phyloP scores from a whole-genome alignment of 2,329 filamentous ascomycete genomes.

The Fusarium algeriense region DNA sequence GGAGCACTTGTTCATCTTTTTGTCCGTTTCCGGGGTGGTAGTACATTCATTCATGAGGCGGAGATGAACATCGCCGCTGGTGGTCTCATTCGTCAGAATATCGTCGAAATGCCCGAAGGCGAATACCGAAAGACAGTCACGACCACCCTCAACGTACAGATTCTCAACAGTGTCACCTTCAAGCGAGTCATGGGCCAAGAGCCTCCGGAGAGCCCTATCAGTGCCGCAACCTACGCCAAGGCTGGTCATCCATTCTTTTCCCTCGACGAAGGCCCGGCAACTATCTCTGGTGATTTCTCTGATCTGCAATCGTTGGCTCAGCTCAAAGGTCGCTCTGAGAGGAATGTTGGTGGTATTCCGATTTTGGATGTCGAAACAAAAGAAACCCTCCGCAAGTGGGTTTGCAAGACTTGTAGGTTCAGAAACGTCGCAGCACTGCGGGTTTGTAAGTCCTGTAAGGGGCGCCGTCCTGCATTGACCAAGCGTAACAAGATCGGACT shows the following conservation, averaged over 20 bases:
- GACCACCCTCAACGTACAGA: background rate
- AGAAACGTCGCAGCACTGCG: background rate
- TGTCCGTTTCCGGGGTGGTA: background rate
- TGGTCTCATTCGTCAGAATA: slow-evolving; percentile 6
- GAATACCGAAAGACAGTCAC: background rate
- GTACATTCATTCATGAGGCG: background rate
- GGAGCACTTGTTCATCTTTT: rapidly evolving
- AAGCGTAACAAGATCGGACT: background rate
- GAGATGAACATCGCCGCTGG: slow-evolving; percentile 12
- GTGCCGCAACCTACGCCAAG: background rate
- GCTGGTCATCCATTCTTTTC: background rate
- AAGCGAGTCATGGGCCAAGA: background rate
- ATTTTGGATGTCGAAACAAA: background rate
- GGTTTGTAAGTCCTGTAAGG: background rate
- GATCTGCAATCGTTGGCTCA: background rate
- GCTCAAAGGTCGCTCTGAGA: background rate
- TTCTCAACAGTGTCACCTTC: slow-evolving; percentile 9
- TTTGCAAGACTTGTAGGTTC: background rate
- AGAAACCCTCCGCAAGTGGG: background rate
- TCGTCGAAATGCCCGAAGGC: background rate
- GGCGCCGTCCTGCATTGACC: background rate
- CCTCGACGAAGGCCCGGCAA: background rate
- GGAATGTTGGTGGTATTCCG: background rate
- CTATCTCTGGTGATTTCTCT: background rate
- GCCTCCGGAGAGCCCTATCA: background rate